phyloP scores from a whole-genome alignment of 2,329 filamentous ascomycete species.

The Metarhizium brunneum region DNA sequence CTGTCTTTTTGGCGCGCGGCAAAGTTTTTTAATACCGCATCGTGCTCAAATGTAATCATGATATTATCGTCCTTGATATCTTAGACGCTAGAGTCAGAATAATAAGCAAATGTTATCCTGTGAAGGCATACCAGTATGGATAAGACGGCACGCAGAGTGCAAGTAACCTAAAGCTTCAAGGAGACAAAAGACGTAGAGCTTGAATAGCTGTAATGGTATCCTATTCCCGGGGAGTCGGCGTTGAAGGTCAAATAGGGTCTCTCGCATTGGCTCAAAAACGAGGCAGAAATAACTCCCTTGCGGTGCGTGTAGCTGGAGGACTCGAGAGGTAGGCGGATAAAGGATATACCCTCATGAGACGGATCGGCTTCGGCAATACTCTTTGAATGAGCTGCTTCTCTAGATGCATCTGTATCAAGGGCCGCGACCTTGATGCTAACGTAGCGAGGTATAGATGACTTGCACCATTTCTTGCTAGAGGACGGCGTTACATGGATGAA shows the following conservation, averaged over 20 bases:
- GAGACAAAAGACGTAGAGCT: neutral
- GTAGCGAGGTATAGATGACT: neutral
- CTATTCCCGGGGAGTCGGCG: neutral
- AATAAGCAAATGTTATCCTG: neutral
- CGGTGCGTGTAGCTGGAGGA: neutral
- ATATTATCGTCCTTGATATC: constrained; percentile 16
- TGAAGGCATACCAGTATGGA: constrained; percentile 12
- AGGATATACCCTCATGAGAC: neutral
- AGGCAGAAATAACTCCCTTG: neutral
- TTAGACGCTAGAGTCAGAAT: neutral
- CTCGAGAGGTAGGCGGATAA: neutral
- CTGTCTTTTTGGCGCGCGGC: neutral
- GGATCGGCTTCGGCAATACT: constrained; percentile 1
- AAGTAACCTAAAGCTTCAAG: constrained; percentile 13
- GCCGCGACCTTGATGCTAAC: neutral
- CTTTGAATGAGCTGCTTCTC: neutral
- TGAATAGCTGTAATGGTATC: neutral
- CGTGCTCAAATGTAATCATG: constrained; percentile 13
- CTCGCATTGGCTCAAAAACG: neutral
- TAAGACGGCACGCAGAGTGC: constrained; percentile 11
- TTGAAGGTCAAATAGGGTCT: neutral
- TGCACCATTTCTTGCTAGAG: neutral
- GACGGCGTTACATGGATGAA: neutral
- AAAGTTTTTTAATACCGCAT: constrained; percentile 7
- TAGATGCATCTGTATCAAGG: neutral